phyloP scores from a whole-genome alignment of 2,329 filamentous ascomycete genomes.

The Parascedosporium putredinis region DNA sequence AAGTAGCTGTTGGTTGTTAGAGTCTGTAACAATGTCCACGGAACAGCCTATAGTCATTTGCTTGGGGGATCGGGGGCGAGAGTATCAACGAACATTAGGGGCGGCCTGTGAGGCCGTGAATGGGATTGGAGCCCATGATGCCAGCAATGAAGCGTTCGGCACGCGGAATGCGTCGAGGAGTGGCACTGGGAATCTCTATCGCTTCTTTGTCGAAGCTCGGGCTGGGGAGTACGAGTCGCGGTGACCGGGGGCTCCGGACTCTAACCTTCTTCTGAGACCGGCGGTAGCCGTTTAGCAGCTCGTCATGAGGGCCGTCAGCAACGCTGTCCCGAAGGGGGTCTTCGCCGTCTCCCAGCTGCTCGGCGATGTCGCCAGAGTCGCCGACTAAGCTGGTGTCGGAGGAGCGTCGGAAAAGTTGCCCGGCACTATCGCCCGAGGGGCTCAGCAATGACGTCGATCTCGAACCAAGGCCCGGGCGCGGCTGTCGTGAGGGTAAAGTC shows the following conservation, averaged over 20 bases:
- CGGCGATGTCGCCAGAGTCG: conserved; percentile 88
- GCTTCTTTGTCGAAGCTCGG: conserved; percentile 56
- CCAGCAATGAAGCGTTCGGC: conserved; percentile 61
- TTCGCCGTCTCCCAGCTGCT: conserved; percentile 75
- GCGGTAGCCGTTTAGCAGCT: conserved; percentile 42
- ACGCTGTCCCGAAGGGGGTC: conserved; percentile 69
- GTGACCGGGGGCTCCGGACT: conserved; percentile 18
- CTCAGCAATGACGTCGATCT: conserved; percentile 10
- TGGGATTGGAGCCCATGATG: conserved; percentile 76
- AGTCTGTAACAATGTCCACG: too few relatives aligned
- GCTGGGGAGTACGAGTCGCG: conserved; percentile 14
- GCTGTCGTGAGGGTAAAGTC: conserved; percentile 42
- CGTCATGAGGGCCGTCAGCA: conserved; percentile 53
- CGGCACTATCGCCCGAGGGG: conserved; percentile 14
- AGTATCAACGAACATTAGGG: conserved; percentile 77
- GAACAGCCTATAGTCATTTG: conserved; percentile 10
- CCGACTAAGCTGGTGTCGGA: conserved; percentile 69
- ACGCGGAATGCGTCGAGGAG: conserved; percentile 51
- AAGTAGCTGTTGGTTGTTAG: conserved; percentile 59
- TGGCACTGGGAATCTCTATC: conserved; percentile 67
- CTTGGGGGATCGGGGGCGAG: too few relatives aligned
- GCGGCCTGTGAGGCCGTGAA: conserved; percentile 93
- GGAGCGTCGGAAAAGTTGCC: conserved; percentile 23
- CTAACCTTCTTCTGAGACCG: conserved; percentile 23
- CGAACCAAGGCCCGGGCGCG: not conserved